phyloP scores from a whole-genome alignment of 1,139 yeast genomes.

The Debaryomycetaceae sp. region DNA sequence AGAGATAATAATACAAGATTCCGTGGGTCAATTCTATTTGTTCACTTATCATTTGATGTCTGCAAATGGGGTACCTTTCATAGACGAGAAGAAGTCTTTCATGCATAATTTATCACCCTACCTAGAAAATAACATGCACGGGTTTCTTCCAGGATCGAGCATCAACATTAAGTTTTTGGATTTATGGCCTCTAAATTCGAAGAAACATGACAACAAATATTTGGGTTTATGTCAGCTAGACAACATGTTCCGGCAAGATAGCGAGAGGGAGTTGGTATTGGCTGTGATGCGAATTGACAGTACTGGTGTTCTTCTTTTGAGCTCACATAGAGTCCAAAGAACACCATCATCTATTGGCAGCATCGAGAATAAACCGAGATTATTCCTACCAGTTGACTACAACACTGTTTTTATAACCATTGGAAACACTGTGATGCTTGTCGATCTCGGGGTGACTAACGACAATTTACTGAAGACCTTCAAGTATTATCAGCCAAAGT shows the following conservation, averaged over 20 bases:
- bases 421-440: conserved; percentile 58
- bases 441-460: conserved; percentile 49
- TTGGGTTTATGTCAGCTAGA: conserved; percentile 43
- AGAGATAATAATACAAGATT: conserved; percentile 43
- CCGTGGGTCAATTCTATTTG: conserved; percentile 37
- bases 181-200: conserved; percentile 33
- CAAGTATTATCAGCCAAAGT: conserved; percentile 52
- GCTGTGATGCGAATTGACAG: conserved; percentile 54
- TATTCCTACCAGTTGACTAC: conserved; percentile 59
- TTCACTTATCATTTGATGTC: conserved; percentile 33
- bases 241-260: conserved; percentile 16
- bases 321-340: conserved; percentile 50
- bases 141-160: conserved; percentile 35
- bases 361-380: conserved; percentile 37
- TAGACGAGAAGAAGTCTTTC: conserved; percentile 25
- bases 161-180: conserved; percentile 49
- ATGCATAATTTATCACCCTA: conserved; percentile 26
- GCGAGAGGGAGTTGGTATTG: conserved; percentile 34
- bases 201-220: conserved; percentile 35
- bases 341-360: conserved; percentile 35
- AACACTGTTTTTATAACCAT: conserved; percentile 63
- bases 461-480: conserved; percentile 18
- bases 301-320: conserved; percentile 53
- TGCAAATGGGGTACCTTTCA: conserved; percentile 24
- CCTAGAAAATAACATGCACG: conserved; percentile 35